Evolutionary conservation across 768 basidiomycete species (phyloP).

Genomic region (Boletus reticulatus): DNA sequence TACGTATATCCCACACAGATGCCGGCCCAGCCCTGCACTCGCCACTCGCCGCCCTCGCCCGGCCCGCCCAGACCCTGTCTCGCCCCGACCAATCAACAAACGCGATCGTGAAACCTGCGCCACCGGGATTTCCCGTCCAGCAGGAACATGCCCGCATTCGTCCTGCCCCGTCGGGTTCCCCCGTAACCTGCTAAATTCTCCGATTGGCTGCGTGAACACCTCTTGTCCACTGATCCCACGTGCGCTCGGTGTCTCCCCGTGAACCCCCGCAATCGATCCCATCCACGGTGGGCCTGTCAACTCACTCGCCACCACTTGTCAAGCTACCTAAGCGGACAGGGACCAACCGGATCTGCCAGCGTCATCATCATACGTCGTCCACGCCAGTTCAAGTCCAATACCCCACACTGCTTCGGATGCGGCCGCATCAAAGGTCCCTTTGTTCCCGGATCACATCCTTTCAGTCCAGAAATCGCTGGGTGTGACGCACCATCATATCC

Average conservation of each 20-base stretch:
- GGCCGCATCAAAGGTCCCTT: background rate
- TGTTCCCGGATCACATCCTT: background rate
- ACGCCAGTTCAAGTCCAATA: background rate
- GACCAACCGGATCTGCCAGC: background rate
- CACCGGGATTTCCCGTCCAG: slow-evolving; percentile 25
- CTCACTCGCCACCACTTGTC: no score
- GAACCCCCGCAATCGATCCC: slow-evolving; percentile 4
- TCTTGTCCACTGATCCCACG: slow-evolving; percentile 1
- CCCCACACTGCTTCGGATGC: background rate
- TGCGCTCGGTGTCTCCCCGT: background rate
- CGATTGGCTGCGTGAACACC: background rate
- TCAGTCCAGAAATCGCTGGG: background rate
- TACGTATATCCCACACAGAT: slow-evolving; percentile 25
- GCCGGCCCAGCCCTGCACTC: slow-evolving; percentile 25
- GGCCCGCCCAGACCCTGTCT: slow-evolving; percentile 18
- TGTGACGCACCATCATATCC: background rate
- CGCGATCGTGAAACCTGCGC: slow-evolving; percentile 17
- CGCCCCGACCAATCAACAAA: slow-evolving; percentile 2
- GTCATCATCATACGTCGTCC: background rate
- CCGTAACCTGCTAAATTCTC: slow-evolving; percentile 12
- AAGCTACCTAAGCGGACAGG: slow-evolving; percentile 2
- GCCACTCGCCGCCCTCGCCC: slow-evolving; percentile 20
- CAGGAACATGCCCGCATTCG: background rate
- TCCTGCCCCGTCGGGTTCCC: slow-evolving; percentile 10
- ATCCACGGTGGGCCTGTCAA: background rate